These are phyloP conservation scores for Geotrichum aggregatum DNA, from an alignment of 1,139 yeast genomes.

Conservation along the genomic window DNA sequence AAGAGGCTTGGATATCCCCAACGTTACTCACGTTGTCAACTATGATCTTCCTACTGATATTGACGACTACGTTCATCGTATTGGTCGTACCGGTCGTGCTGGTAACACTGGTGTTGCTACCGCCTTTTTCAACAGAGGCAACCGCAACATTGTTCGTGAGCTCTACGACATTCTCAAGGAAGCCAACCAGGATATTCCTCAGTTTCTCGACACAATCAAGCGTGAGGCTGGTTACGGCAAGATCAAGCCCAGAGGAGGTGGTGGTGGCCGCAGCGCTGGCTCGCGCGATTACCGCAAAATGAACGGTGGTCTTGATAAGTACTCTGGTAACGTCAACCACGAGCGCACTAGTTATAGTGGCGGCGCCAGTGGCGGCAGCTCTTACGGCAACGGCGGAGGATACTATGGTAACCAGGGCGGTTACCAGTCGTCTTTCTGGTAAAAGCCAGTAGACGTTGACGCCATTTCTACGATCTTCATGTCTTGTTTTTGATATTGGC, in stretches of 20 bases:
- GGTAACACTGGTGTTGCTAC: conserved; percentile 98
- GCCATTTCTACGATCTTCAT: conserved; percentile 15
- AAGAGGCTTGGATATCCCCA: conserved; percentile 98
- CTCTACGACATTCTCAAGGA: conserved; percentile 81
- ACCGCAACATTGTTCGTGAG: conserved; percentile 84
- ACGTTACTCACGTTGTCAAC: conserved; percentile 95
- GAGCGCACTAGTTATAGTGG: conserved; percentile 33
- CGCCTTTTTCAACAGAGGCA: conserved; percentile 95
- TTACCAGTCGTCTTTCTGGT: conserved; percentile 20
- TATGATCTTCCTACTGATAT: conserved; percentile 94
- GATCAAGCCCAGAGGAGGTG: conserved; percentile 50
- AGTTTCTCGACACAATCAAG: conserved; percentile 71
- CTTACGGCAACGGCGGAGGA: conserved; percentile 35
- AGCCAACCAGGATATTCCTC: conserved; percentile 97
- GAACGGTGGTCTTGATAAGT: conserved; percentile 34
- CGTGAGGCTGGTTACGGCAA: conserved; percentile 72
- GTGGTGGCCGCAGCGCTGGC: conserved; percentile 36
- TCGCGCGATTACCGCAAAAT: conserved; percentile 42
- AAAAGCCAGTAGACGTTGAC: conserved; percentile 10
- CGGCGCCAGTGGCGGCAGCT: conserved; percentile 36
- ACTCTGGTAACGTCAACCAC: conserved; percentile 34
- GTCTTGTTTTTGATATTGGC: conserved; percentile 7
- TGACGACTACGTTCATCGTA: conserved; percentile 98
- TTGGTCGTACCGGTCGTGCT: conserved; percentile 99
- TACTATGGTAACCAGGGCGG: conserved; percentile 30